Base-by-base conservation (phyloP, 805 yeast genomes). In the Starmera dryadoides region DNA sequence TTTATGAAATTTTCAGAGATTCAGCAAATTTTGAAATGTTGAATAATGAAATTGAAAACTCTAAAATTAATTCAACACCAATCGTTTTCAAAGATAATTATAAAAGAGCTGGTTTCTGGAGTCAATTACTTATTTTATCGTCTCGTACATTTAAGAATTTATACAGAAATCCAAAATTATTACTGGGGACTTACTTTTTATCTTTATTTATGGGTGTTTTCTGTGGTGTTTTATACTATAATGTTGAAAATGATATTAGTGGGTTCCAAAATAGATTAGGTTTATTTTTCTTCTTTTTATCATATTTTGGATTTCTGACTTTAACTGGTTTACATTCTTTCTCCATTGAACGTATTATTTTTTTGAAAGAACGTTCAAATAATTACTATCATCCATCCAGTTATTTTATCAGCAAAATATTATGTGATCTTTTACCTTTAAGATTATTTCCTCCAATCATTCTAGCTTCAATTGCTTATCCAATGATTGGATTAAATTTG, bases 261-360 rank as follows among this genome's bases (percentile, higher is more conserved):
- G 98, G 98, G 0, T 93, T 93, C 68, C 98, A 93, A 60, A 93
- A 93, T 61, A 73, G 98, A 50, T 69, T 93, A 47, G 98, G 98
- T 0, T 67, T 93, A 43, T 93, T 93, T 62, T 91, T 93, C 68
- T 93, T 93, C 60, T 63, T 89, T 37, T 68, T 93, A 44, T 86
- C 98, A 3, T 75, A 89, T 52, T 89, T 93, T 66, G 98, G 98
- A 0, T 93, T 93, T 59, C 82, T 95, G 1, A 83, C 98, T 0
- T 71, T 93, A 52, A 91, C 98, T 0, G 94, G 97, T 0, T 66
- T 93, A 39, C 91, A 88, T 48, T 77, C 96, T 3, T 93, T 93
- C 59, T 79, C 95, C 0, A 72, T 77, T 38, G 98, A 93, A 58
- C 71, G 98, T 50, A 77, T 88, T 34, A 86, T 91, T 15, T 93